A percentile compares a stretch with the other conserved stretches of the same genome.
These are phyloP conservation scores for Kwoniella botswanensis DNA, from an alignment of 768 basidiomycete genomes.

Conservation along the genomic window DNA sequence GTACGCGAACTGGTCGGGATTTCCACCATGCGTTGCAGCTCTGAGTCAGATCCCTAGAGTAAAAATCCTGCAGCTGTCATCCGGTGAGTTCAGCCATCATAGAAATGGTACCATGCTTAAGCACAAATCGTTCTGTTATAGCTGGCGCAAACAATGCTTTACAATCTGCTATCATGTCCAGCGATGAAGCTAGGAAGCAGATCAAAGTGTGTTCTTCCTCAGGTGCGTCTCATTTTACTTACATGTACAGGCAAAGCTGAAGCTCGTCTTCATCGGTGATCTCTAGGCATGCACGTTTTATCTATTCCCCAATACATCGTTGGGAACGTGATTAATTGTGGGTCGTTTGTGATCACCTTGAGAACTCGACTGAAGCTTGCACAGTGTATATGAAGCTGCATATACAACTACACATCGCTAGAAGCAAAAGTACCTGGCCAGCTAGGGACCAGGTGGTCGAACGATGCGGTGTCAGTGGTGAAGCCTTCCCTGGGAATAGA, in stretches of 20 bases:
- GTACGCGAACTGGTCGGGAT: slow-evolving; percentile 33
- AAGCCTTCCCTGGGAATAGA: slow-evolving; percentile 23
- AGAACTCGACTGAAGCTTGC: not conserved
- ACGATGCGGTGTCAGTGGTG: slow-evolving; percentile 11
- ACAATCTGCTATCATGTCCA: slow-evolving; percentile 19
- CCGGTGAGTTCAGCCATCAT: slow-evolving; percentile 17
- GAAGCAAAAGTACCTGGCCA: slow-evolving; percentile 25
- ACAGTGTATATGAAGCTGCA: slow-evolving; percentile 39
- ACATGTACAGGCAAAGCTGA: not conserved
- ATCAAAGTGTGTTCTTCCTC: slow-evolving; percentile 38
- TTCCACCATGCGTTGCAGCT: slow-evolving; percentile 21
- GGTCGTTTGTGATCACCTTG: not conserved
- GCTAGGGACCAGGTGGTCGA: slow-evolving; percentile 24
- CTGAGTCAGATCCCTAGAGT: slow-evolving; percentile 31
- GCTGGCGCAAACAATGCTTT: slow-evolving; percentile 38
- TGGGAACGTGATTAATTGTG: slow-evolving; percentile 34
- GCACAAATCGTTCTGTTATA: slow-evolving; percentile 2
- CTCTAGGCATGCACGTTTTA: slow-evolving; percentile 35
- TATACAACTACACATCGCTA: slow-evolving; percentile 25
- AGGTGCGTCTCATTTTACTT: slow-evolving; percentile 17
- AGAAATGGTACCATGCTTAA: too few species aligned
- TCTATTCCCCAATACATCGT: slow-evolving; percentile 40
- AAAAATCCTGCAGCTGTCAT: slow-evolving; percentile 41
- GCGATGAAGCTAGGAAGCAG: slow-evolving; percentile 31
- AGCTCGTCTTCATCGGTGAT: too few species aligned